Base-by-base conservation (phyloP, 768 basidiomycete genomes). In the Hygrocybe coccinea region DNA sequence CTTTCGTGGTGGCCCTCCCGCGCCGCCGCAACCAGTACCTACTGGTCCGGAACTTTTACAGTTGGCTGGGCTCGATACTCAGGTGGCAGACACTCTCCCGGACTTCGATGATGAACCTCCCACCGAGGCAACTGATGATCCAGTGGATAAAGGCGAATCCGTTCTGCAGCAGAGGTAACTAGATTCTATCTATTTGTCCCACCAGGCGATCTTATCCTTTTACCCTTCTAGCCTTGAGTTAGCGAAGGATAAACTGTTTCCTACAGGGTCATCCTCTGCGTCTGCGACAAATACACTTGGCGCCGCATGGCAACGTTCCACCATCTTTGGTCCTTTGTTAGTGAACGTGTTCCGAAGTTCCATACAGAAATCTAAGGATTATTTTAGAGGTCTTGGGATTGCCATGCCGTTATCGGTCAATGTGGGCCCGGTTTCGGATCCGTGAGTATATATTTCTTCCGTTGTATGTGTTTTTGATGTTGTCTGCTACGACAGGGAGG, bases 301-400 rank as follows among this genome's bases (percentile, higher is more conserved):
- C n/a, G 22, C 69, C 3, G 62, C 65, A 7, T 82, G 79, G 70
- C 79, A 71, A 56, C 70, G 71, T 36, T 73, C 79, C n/a, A 86
- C 85, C 1, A 86, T 87, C 24, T 87, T 87, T 60, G 84, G 83
- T 19, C 81, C 83, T 51, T 64, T 85, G 85, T 85, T 53, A 61
- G 84, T 55, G 49, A 43, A 37, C 48, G 61, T 50, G 39, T 51
- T 33, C 37, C 33, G n/a, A 10, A 47, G 45, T 24, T 21, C 14
- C 33, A 35, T 56, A 21, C 24, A 45, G 58, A 54, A 39, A 58
- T 33, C 59, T 39, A 22, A 41, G 8, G 34, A 29, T 19, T 53
- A 22, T 63, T 53, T 12, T 47, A 79, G 77, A 51, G 72, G 71
- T 8, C 59, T 75, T 54, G 77, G 73, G 11, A 71, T 68, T 7